Base-by-base conservation (phyloP, 2,329 filamentous ascomycete genomes). In the Xylariaceae sp. region DNA sequence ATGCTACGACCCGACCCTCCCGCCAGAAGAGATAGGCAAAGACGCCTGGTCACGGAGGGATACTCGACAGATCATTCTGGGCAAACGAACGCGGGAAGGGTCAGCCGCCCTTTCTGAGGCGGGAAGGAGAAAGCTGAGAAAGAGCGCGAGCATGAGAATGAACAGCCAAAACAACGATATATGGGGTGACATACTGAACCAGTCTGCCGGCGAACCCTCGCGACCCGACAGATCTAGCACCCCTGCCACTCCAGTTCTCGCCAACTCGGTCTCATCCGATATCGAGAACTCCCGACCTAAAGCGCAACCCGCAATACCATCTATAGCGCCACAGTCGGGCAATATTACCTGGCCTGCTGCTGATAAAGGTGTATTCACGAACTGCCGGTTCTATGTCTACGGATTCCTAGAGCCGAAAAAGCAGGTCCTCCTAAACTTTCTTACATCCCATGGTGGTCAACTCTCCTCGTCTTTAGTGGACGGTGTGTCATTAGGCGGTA, bases 101-200 rank as follows among this genome's bases (percentile, higher is more conserved):
- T 74, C 73, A 8, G 64, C 71, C 0, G 72, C 71, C 2, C 69
- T 71, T 9, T 65, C 69, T 2, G 80, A 84, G 41, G 78, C 80
- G 6, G 84, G 87, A 3, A 83, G 83, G 59, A 82, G 91, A 61
- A 97, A 96, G 73, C 73, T 99, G 61, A 84, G 94, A 62, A 87
- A 91, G 65, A 91, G 89, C 4, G 88, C 91, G 27, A 96, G 91
- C 70, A 85, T 87, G 67, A 92, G 90, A 68, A 75, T 97, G 34
- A 85, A 80, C 55, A 87, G 80, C 48, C 91, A 96, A 65, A 87
- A 85, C 62, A 85, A 91, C 64, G 85, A 83, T 31, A 79, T 97
- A n/a, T 97, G 92, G 92, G 87, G 87, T 4, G 89, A 95, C 64
- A 95, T 99, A 56, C 80, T 84, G 53, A 68, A 73, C 54, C 63